Base-by-base conservation (phyloP, 192 early-diverging fungal genomes). In the Linnemannia schmuckeri region DNA sequence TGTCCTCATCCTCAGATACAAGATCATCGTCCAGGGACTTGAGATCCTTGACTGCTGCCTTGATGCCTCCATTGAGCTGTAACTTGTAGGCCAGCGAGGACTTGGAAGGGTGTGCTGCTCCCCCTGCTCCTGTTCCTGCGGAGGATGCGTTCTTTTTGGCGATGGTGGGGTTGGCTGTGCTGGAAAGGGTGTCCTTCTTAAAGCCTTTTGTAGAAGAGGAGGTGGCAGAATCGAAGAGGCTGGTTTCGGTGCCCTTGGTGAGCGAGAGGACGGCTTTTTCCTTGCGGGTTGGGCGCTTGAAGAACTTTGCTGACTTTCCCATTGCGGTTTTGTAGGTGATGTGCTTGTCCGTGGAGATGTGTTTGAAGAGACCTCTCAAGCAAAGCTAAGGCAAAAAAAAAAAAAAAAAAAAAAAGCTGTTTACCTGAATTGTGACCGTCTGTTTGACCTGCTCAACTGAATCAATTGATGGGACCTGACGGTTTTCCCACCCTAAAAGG, bases 261-360 rank as follows among this genome's bases (percentile, higher is more conserved):
- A 91, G 72, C 0, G 82, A 73, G 24, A 74, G 79, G 17, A 88
- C 83, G 40, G 92, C 93, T 87, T 93, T 95, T 74, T 95, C 90
- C 81, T 94, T 92, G 75, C 91, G 92, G 15, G 91, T 90, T 18
- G 93, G 93, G 20, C 94, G 89, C 80, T 94, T 94, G 82, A 93
- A 91, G 69, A 93, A 92, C 88, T 95, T 95, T 77, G 94, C 94
- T 57, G 92, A 93, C 66, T 92, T 93, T 49, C 94, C 94, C 94
- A 95, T 94, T 33, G 75, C 52, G 35, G 18, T 18, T 63, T 76
- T 30, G 77, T 47, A 18, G 76, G 77, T 5, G 77, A 70, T 72
- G 78, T 27, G 41, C 24, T 35, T 75, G 49, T 49, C 17, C 33
- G 27, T 33, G 17, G 52, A 47, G 49, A 49, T 20, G 61, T 75